Evolutionary conservation across 306 rosid species (phyloP), one percentile per base, ranked within the genome.

Genomic region (Spatholobus suberectus): DNA sequence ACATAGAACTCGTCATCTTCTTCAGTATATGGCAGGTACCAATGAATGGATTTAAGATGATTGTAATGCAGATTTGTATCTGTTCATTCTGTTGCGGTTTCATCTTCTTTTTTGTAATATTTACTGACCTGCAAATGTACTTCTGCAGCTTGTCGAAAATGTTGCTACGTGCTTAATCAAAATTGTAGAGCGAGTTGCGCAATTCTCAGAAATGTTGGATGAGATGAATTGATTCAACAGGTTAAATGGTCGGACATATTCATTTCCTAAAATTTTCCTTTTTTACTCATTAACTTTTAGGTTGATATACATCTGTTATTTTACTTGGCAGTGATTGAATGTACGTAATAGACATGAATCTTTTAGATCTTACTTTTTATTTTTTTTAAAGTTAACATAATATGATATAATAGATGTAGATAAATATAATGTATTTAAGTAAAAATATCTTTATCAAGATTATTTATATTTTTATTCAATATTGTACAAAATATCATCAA

Each of bases 121-220:
- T 69, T 81, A 65, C 81, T 81, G 81, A 80, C 74, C 65, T 57
- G 51, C 15, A 18, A n/a, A n/a, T n/a, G n/a, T n/a, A n/a, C n/a
- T n/a, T 82, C 68, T 62, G 43, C 95, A 96, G 99, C 96, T 96
- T 67, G 97, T 94, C 0, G 99, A 94, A 91, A 88, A 85, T 82
- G 99, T 91, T 68, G 94, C 92, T 76, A 79, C 90, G 35, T 90
- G 98, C 94, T 88, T 94, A 74, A 91, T 91, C 54, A 96, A 89
- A 86, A 91, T 96, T 73, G 91, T 89, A 35, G 97, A 92, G 85
- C 90, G 89, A 79, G 90, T 85, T 55, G 84, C 91, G 40, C 81
- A 84, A 80, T 96, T 97, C 82, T 62, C 92, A 27, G 93, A 90
- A 80, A 84, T 87, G 87, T 89, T 94, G 95, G 96, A 96, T 86